These are phyloP conservation scores for Xylaria castorea DNA, from an alignment of 495 filamentous ascomycete genomes.

Conservation along the genomic window DNA sequence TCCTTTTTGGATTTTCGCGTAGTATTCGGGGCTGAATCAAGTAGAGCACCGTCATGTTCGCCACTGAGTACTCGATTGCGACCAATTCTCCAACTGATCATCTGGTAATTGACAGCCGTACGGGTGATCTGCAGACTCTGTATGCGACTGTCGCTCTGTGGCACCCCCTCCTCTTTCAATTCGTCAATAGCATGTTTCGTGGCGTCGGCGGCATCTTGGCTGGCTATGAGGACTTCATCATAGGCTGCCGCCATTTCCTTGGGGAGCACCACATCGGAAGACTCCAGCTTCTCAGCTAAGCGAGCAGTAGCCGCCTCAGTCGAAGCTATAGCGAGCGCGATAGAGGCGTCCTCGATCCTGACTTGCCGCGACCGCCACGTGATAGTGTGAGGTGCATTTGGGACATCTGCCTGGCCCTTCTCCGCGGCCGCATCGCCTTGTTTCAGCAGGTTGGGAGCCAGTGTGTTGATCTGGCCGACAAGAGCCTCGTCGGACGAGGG, in stretches of 20 bases:
- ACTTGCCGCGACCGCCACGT: conserved; percentile 91
- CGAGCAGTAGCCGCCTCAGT: conserved; percentile 61
- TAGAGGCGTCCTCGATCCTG: conserved; percentile 90
- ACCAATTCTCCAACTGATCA: conserved; percentile 93
- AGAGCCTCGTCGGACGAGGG: conserved; percentile 66
- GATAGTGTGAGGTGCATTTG: conserved; percentile 74
- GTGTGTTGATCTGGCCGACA: conserved; percentile 68
- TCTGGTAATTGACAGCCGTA: conserved; percentile 88
- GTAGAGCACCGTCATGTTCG: conserved; percentile 71
- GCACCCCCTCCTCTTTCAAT: conserved; percentile 77
- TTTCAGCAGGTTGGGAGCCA: conserved; percentile 74
- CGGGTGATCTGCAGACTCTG: conserved; percentile 92
- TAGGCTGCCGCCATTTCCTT: conserved; percentile 78
- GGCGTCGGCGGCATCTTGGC: conserved; percentile 93
- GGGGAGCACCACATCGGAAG: conserved; percentile 60
- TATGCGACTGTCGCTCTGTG: conserved; percentile 85
- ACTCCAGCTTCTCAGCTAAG: conserved; percentile 67
- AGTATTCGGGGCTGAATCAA: conserved; percentile 55
- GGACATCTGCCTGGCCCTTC: conserved; percentile 57
- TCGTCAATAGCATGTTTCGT: conserved; percentile 94
- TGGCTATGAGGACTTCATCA: conserved; percentile 86
- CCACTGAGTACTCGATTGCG: conserved; percentile 89
- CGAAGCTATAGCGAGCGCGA: conserved; percentile 70
- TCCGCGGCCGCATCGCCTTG: conserved; percentile 66
- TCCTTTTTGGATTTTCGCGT: conserved; percentile 54